Evolutionary conservation across 176 grass and related monocot genomes (phyloP).

Genomic region (Melocanna baccifera): DNA sequence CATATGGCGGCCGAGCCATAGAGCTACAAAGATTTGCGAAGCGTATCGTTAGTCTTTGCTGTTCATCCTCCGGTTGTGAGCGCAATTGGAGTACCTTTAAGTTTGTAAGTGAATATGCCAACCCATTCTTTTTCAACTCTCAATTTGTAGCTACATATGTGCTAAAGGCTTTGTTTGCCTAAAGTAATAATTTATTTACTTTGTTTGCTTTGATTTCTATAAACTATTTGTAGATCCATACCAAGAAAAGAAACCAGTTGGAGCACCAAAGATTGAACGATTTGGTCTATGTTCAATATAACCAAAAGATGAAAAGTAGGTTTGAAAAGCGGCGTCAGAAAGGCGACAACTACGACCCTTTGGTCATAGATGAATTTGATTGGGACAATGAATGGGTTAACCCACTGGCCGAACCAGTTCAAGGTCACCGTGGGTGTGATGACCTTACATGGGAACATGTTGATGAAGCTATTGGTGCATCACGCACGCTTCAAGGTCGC

Average conservation of each 20-base stretch:
- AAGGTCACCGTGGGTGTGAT: neutral
- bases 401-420: neutral
- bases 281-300: too few species aligned
- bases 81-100: neutral
- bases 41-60: neutral
- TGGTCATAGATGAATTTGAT: neutral
- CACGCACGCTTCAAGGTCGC: too few species aligned
- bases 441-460: neutral
- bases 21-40: neutral
- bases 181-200: too few species aligned
- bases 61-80: neutral
- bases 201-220: too few species aligned
- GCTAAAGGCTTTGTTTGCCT: too few species aligned
- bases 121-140: too few species aligned
- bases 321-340: too few species aligned
- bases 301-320: too few species aligned
- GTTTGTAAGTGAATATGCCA: neutral
- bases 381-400: neutral
- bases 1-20: neutral
- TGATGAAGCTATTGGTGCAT: neutral
- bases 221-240: too few species aligned
- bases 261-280: too few species aligned
- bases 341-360: neutral
- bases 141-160: too few species aligned
- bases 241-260: too few species aligned